Conservation (phyloP, 2,329 filamentous ascomycete species). For the Lachnellula subtilissima region DNA sequence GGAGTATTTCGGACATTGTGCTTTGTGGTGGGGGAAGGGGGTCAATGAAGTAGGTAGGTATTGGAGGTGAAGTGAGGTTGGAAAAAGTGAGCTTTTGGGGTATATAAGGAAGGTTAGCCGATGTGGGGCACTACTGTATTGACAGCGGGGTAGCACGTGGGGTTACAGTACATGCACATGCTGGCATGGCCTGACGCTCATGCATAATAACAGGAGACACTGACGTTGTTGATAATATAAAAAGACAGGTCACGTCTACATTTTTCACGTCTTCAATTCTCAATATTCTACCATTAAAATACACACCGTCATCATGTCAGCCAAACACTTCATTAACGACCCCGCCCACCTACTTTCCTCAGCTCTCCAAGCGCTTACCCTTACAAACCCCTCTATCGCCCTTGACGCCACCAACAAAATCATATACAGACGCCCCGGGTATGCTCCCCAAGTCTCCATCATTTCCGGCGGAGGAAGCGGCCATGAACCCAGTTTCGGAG, state of each 20-base stretch:
- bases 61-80: constrained; percentile 9
- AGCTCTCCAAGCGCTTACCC: constrained; percentile 70
- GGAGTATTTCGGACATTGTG: constrained; percentile 20
- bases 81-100: constrained; percentile 9
- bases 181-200: not conserved
- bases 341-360: constrained; percentile 71
- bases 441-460: constrained; percentile 66
- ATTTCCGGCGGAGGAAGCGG: constrained; percentile 86
- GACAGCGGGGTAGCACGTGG: not conserved
- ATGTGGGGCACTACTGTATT: constrained; percentile 1
- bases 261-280: not conserved
- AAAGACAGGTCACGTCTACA: not conserved
- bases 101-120: not conserved
- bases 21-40: not conserved
- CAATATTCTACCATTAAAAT: not conserved
- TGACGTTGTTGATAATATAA: not conserved
- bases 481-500: constrained; percentile 84
- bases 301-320: constrained; percentile 39
- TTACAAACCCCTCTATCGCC: constrained; percentile 78
- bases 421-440: constrained; percentile 63
- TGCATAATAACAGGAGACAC: not conserved
- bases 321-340: constrained; percentile 88
- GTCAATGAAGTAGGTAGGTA: not conserved
- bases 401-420: constrained; percentile 79
- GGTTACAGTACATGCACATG: not conserved